Evolutionary conservation across 495 filamentous ascomycete species (phyloP).

Genomic region (Penicillium pulvis): DNA sequence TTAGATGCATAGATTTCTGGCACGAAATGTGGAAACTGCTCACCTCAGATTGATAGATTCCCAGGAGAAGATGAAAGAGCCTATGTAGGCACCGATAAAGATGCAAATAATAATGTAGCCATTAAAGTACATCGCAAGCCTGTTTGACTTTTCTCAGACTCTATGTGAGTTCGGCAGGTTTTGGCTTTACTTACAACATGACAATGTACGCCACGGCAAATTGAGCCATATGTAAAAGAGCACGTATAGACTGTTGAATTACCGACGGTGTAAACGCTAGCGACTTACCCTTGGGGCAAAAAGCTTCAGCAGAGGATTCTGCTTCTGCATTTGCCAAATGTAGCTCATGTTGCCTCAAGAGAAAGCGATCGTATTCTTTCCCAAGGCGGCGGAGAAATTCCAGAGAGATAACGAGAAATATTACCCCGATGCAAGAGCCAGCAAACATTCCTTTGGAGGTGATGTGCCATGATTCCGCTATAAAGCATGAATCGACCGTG

Average conservation of each 20-base stretch:
- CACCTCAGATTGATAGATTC: background rate
- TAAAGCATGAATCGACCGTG: background rate
- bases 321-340: background rate
- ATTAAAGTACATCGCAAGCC: slow-evolving; percentile 1
- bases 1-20: background rate
- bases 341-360: background rate
- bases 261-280: background rate
- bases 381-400: background rate
- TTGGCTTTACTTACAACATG: background rate
- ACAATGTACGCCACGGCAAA: background rate
- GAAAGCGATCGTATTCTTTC: slow-evolving; percentile 1
- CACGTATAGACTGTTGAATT: background rate
- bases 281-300: background rate
- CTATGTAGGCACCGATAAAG: background rate
- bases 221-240: background rate
- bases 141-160: background rate
- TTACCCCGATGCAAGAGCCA: background rate
- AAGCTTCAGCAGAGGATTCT: background rate
- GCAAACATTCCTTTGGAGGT: background rate
- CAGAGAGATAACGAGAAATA: background rate
- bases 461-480: slow-evolving; percentile 1
- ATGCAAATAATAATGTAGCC: slow-evolving; percentile 1
- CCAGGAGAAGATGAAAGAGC: background rate
- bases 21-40: background rate
- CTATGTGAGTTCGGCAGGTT: background rate